Base-by-base conservation (phyloP, 1,284 basidiomycete species). In the Hortiboletus rubellus region DNA sequence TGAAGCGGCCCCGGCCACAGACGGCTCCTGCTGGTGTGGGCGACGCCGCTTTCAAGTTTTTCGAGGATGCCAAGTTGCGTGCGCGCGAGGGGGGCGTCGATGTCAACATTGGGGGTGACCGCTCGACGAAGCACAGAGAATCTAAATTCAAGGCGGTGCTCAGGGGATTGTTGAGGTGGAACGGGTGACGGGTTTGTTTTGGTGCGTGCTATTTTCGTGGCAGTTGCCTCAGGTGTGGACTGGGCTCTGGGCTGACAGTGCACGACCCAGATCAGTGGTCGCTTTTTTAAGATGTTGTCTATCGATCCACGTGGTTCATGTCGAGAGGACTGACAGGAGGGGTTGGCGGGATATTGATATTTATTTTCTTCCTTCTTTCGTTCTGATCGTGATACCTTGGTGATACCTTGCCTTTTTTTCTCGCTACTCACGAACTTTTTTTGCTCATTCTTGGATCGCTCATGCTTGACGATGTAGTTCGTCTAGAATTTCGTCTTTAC, bases 21-120 rank as follows among this genome's bases (percentile, higher is more conserved):
- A 72, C 67, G 3, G 67, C 70, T 0, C 66, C 66, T 31, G 37
- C 47, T 6, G 53, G 58, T 27, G 42, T 40, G 11, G 58, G 66
- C 1, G 57, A 63, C 8, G 31, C 46, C 4, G 18, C 62, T 3
- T 33, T 50, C 53, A 54, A 52, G 56, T 69, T 69, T 38, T 47
- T 57, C 9, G 66, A 67, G n/a, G 66, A 54, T 0, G n/a, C 38
- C 17, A 45, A 36, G 42, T 38, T 36, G 36, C 50, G 33, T 41
- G 33, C 14, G 31, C 54, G 50, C 15, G 47, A 64, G 40, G 50
- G 33, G 40, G 48, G 53, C 18, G 14, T 48, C 22, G 55, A 38
- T 5, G 48, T 38, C 7, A 15, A 37, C 1, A 31, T 44, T 9
- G 48, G 24, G 12, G 33, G 6, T 5, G 51, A 50, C 5, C 33